These are phyloP conservation scores for Whalleya microplaca DNA, from an alignment of 2,329 filamentous ascomycete species.

Conservation along the genomic window DNA sequence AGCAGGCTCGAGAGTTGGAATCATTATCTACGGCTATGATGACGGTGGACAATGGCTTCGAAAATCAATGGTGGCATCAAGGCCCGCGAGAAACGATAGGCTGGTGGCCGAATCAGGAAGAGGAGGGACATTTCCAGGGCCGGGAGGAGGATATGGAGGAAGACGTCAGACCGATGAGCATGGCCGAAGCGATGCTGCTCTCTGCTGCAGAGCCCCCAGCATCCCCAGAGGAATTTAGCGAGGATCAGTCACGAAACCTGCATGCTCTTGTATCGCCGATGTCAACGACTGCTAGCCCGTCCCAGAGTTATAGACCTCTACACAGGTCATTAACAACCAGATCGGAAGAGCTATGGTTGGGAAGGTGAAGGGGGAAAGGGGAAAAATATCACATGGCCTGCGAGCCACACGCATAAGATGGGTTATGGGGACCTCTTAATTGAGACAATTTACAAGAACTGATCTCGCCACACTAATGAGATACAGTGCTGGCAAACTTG, in stretches of 20 bases:
- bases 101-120: constrained; percentile 20
- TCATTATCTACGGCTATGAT: constrained; percentile 57
- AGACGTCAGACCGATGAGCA: constrained; percentile 28
- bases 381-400: neutral
- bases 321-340: constrained; percentile 44
- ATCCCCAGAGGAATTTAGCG: constrained; percentile 19
- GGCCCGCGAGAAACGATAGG: constrained; percentile 40
- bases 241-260: constrained; percentile 18
- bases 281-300: constrained; percentile 36
- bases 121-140: constrained; percentile 14
- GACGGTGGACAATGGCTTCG: constrained; percentile 62
- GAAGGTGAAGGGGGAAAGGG: constrained; percentile 16
- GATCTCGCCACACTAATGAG: no score
- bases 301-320: constrained; percentile 28
- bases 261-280: constrained; percentile 43
- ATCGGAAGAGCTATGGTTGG: constrained; percentile 46
- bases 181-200: constrained; percentile 34
- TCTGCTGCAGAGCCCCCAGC: constrained; percentile 28
- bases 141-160: constrained; percentile 25
- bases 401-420: neutral
- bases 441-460: no score
- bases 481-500: neutral
- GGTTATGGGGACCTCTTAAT: neutral
- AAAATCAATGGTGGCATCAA: constrained; percentile 62
- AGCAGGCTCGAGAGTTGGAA: constrained; percentile 47